Conservation (phyloP, 2,329 filamentous ascomycete genomes). For the Apiospora kogelbergensis region DNA sequence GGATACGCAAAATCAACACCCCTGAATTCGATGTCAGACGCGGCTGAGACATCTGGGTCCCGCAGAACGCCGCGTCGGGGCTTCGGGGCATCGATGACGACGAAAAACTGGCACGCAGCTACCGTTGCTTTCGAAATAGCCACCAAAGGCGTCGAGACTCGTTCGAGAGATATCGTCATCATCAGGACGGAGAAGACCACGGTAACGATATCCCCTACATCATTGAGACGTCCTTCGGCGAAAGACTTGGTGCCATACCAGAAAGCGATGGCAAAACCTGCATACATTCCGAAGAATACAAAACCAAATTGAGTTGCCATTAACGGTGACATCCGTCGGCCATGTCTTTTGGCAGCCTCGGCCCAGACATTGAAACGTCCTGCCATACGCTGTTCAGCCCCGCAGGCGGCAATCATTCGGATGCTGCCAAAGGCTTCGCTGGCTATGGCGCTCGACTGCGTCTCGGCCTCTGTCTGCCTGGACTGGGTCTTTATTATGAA, state of each 20-base stretch:
- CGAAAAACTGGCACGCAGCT: conserved; percentile 58
- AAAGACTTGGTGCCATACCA: conserved; percentile 61
- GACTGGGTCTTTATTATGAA: conserved; percentile 54
- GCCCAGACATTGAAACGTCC: conserved; percentile 56
- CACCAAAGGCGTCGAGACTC: conserved; percentile 58
- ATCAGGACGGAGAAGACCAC: conserved; percentile 61
- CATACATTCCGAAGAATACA: conserved; percentile 54
- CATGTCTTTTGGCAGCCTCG: conserved; percentile 51
- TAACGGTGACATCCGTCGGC: conserved; percentile 49
- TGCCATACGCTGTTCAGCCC: conserved; percentile 55
- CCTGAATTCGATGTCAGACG: conserved; percentile 58
- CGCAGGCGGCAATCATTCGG: conserved; percentile 62
- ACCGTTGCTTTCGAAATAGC: conserved; percentile 58
- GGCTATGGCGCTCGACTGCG: conserved; percentile 57
- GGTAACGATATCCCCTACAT: conserved; percentile 54
- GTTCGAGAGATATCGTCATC: conserved; percentile 55
- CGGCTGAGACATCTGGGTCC: conserved; percentile 49
- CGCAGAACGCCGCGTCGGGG: conserved; percentile 40
- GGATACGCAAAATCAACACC: conserved; percentile 75
- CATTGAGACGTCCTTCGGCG: conserved; percentile 44
- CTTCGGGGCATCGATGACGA: conserved; percentile 51
- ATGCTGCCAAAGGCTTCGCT: conserved; percentile 61
- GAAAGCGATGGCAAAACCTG: conserved; percentile 57
- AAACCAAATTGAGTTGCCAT: conserved; percentile 53
- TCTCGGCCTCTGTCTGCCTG: conserved; percentile 50